Evolutionary conservation across 176 grass and related monocot genomes (phyloP).

Genomic region (Musa acuminata): DNA sequence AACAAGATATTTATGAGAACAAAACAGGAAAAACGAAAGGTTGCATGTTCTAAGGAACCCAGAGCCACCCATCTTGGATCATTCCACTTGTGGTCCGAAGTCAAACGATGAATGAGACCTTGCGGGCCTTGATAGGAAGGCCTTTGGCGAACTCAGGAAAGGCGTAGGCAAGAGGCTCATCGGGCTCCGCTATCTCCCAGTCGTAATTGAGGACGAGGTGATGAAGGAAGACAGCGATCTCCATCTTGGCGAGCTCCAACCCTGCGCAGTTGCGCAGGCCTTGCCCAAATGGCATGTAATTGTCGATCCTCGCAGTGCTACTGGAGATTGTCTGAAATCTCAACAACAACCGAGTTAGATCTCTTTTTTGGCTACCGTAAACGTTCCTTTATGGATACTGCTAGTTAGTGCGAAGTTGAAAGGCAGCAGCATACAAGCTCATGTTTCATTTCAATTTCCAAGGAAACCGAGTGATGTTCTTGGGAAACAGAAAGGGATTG

Average conservation of each 20-base stretch:
- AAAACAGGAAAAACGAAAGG: no score
- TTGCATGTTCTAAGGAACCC: no score
- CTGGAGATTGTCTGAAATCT: background rate
- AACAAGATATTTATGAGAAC: no score
- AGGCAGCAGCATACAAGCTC: background rate
- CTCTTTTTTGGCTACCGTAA: background rate
- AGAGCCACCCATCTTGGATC: no score
- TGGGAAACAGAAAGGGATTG: background rate
- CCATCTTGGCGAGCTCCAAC: constrained; percentile 17
- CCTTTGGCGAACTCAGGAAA: background rate
- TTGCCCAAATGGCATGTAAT: constrained; percentile 23
- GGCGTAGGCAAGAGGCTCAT: constrained; percentile 13
- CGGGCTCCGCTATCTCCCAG: constrained; percentile 11
- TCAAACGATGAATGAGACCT: background rate
- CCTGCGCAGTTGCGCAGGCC: constrained; percentile 19
- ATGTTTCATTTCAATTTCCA: background rate
- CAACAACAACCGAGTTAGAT: background rate
- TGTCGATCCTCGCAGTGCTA: background rate
- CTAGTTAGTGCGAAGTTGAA: background rate
- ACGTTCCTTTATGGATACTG: background rate
- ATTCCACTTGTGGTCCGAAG: no score
- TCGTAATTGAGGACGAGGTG: constrained; percentile 21
- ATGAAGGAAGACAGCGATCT: constrained; percentile 21
- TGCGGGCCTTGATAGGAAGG: background rate
- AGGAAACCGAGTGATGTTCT: background rate